Conservation (phyloP, 768 basidiomycete species). For the Termitomyces sp. region DNA sequence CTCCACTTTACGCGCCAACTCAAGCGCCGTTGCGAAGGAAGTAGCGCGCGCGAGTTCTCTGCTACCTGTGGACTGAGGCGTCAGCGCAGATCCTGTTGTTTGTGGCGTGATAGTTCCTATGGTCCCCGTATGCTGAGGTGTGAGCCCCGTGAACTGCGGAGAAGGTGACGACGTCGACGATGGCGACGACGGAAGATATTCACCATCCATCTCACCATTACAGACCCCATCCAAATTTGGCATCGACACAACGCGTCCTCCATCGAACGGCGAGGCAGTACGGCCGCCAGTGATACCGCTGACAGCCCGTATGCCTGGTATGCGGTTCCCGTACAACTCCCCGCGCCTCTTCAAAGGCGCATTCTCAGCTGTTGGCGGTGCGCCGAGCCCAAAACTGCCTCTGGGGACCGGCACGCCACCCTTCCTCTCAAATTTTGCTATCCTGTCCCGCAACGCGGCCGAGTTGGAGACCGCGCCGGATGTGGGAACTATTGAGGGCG, state of each 20-base stretch:
- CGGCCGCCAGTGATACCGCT: conserved; percentile 16
- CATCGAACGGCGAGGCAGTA: conserved; percentile 15
- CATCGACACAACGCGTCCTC: conserved; percentile 25
- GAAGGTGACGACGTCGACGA: conserved; percentile 23
- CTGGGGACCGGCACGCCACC: conserved; percentile 74
- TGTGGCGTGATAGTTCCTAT: conserved; percentile 2
- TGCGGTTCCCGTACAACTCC: conserved; percentile 73
- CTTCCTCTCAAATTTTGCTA: conserved; percentile 75
- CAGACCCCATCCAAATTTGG: conserved; percentile 9
- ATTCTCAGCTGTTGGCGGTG: conserved; percentile 46
- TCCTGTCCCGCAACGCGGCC: conserved; percentile 52
- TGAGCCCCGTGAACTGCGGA: conserved; percentile 5
- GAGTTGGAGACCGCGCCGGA: conserved; percentile 18
- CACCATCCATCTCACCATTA: conserved; percentile 18
- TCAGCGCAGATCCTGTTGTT: not conserved
- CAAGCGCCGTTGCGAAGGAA: conserved; percentile 34
- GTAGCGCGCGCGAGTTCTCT: conserved; percentile 22
- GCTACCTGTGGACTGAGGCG: conserved; percentile 12
- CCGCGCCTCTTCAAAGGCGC: conserved; percentile 45
- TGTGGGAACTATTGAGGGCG: conserved; percentile 16
- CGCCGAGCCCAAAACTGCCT: conserved; percentile 66
- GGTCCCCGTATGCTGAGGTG: conserved; percentile 6
- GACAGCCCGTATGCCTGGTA: conserved; percentile 36
- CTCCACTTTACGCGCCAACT: conserved; percentile 34
- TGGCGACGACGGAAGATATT: conserved; percentile 19